Percentiles rank a stretch among this genome's conserved stretches.
Evolutionary conservation across 768 basidiomycete genomes (phyloP).

Genomic region (Rhodosporidiobolus sp.): DNA sequence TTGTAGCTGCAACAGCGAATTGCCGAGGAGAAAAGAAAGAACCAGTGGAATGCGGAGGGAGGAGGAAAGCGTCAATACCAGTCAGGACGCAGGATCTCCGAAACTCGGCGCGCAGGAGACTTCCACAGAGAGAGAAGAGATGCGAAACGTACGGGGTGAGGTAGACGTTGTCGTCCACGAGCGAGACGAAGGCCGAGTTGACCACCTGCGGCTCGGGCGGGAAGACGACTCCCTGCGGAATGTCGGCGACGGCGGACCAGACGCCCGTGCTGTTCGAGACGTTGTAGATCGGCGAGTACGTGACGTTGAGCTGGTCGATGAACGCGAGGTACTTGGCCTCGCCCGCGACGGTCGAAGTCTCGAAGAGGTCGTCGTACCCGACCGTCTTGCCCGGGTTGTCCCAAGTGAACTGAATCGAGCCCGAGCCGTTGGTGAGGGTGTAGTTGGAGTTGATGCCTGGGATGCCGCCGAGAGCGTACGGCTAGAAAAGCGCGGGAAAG

Average conservation of each 20-base stretch:
- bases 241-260: conserved; percentile 52
- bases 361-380: conserved; percentile 57
- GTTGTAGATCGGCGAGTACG: conserved; percentile 56
- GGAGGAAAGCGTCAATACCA: too few relatives aligned
- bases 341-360: conserved; percentile 56
- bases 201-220: conserved; percentile 54
- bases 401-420: conserved; percentile 58
- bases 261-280: conserved; percentile 5
- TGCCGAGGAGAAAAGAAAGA: too few relatives aligned
- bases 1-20: too few relatives aligned
- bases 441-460: conserved; percentile 59
- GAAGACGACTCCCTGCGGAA: conserved; percentile 58
- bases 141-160: conserved; percentile 60
- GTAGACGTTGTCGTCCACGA: conserved; percentile 56
- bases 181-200: conserved; percentile 59
- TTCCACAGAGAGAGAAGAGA: conserved; percentile 48
- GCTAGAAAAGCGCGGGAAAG: conserved; percentile 29
- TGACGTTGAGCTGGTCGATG: conserved; percentile 63
- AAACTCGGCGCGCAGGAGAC: too few relatives aligned
- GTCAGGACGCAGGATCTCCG: too few relatives aligned
- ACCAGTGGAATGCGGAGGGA: too few relatives aligned
- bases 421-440: conserved; percentile 56
- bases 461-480: conserved; percentile 45
- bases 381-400: conserved; percentile 58
- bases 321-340: conserved; percentile 57